Evolutionary conservation across 176 grass and related monocot species (phyloP).

Genomic region (Guadua angustifolia): DNA sequence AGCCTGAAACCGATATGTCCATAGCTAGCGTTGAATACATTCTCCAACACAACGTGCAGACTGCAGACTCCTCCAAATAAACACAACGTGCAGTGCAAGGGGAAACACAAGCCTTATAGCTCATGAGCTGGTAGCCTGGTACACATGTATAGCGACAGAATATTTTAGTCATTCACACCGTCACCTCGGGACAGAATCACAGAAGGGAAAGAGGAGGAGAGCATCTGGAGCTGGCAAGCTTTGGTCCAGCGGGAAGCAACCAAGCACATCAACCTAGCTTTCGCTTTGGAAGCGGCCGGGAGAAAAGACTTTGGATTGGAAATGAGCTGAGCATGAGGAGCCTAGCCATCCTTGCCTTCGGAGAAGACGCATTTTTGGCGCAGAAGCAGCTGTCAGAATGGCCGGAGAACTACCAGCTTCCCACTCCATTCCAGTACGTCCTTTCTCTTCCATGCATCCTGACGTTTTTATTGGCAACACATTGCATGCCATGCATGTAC

Average conservation of each 20-base stretch:
- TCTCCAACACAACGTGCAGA: background rate
- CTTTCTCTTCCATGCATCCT: background rate
- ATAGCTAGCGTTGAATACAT: too few relatives aligned
- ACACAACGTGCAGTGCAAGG: too few relatives aligned
- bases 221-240: constrained; percentile 9
- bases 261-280: background rate
- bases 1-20: too few relatives aligned
- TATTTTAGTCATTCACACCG: background rate
- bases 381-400: constrained; percentile 27
- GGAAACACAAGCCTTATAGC: too few relatives aligned
- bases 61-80: background rate
- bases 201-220: background rate
- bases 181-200: background rate
- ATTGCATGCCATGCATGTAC: too few relatives aligned
- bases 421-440: background rate
- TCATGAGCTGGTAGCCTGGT: too few relatives aligned
- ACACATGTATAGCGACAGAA: background rate
- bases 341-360: constrained; percentile 3
- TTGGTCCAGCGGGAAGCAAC: background rate
- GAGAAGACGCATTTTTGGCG: constrained; percentile 29
- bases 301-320: constrained; percentile 40
- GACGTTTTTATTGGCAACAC: background rate
- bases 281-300: constrained; percentile 24
- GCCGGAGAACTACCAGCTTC: background rate
- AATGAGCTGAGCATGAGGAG: constrained; percentile 27